phyloP scores from a whole-genome alignment of 257 asterid species.

The Sherardia arvensis region DNA sequence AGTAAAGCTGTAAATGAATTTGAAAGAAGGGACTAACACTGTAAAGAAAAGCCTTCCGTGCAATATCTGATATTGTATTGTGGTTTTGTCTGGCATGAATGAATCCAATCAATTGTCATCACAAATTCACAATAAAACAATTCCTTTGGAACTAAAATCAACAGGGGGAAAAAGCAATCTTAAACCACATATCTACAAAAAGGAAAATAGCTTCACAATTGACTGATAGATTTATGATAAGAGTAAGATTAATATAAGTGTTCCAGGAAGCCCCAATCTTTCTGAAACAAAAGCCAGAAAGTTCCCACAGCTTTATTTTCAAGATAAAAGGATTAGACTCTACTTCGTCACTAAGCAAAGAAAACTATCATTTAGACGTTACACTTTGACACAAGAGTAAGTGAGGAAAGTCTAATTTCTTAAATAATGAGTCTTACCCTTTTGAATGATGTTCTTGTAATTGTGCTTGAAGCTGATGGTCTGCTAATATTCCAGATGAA shows the following conservation, averaged over 20 bases:
- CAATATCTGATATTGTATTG: slow-evolving; percentile 90
- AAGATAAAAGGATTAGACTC: neutral
- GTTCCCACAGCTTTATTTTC: neutral
- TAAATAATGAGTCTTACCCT: slow-evolving; percentile 52
- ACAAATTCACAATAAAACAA: slow-evolving; percentile 3
- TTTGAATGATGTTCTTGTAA: slow-evolving; percentile 89
- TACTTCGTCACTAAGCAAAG: neutral
- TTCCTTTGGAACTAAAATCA: neutral
- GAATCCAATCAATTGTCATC: slow-evolving; percentile 20
- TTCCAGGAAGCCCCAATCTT: neutral
- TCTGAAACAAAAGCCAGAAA: neutral
- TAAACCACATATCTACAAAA: neutral
- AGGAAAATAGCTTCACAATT: neutral
- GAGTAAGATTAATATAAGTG: slow-evolving; percentile 2
- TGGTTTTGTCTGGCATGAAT: slow-evolving; percentile 68
- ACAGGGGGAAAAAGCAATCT: neutral
- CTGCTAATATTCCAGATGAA: slow-evolving; percentile 98
- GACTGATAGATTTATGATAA: neutral
- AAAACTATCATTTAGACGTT: neutral
- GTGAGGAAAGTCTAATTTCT: neutral
- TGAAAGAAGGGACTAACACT: slow-evolving; percentile 57
- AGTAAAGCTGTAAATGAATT: neutral
- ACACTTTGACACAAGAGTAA: neutral
- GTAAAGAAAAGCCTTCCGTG: slow-evolving; percentile 96
- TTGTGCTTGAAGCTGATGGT: slow-evolving; percentile 96